Evolutionary conservation across 805 yeast species (phyloP), one percentile per base, ranked within the genome.

Genomic region (Naumovozyma baii): DNA sequence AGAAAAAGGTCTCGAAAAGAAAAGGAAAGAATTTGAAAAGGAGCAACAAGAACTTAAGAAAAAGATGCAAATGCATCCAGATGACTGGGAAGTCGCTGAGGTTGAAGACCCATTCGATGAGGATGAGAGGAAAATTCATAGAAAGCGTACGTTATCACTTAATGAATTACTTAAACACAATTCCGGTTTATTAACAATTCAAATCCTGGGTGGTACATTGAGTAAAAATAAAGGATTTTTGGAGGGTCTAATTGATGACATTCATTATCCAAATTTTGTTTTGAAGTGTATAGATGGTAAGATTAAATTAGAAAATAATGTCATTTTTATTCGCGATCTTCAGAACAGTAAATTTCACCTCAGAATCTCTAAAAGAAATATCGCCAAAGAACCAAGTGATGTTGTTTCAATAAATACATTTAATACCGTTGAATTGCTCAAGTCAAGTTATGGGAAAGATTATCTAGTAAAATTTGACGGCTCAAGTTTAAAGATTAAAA

Each of bases 321-420:
- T 70, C 43, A 74, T 73, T 0, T 82, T 82, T 48, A 67, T 83
- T 37, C 74, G 94, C 58, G 92, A 83, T 56, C 68, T 83, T 50
- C 71, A 73, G 32, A 69, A 81, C 54, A 79, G 87, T 29, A 66
- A 60, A 36, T 46, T 75, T 33, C 60, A 75, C 29, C 62, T 83
- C 46, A 69, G 90, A 56, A 54, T 78, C n/a, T 60, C 83, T 1
- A 73, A 70, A 40, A 72, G 66, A 38, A 69, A 67, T 15, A 67
- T 68, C 26, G 76, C 74, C 12, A 67, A 60, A 20, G 63, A 63
- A 17, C 58, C 62, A 8, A 68, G 68, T 33, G 78, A 80, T 30
- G 54, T 83, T 20, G 42, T 76, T 16, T 63, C 67, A 3, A 84
- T 79, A 49, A 64, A 64, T 40, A 56, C 63, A 4, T 69, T 68